phyloP scores from a whole-genome alignment of 768 basidiomycete genomes.

The Rhodotorula kratochvilovae region DNA sequence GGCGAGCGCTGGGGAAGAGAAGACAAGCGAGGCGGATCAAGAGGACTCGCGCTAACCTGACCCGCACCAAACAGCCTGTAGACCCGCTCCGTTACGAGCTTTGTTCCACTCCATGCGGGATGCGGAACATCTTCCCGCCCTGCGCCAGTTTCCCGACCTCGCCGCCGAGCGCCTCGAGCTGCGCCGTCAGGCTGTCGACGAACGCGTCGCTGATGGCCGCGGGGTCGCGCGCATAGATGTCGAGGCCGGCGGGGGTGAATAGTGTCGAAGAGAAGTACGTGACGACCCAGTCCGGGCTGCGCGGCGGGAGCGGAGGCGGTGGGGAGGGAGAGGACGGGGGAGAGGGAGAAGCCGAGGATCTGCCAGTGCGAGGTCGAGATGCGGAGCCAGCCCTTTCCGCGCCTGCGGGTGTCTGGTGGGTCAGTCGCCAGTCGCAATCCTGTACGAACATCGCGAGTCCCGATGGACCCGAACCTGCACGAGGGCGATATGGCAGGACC shows the following conservation, averaged over 20 bases:
- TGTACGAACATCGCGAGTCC: not conserved
- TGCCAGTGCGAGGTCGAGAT: slow-evolving; percentile 52
- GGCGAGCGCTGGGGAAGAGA: too few species aligned
- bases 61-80: too few species aligned
- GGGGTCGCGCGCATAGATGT: slow-evolving; percentile 47
- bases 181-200: slow-evolving; percentile 33
- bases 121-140: slow-evolving; percentile 20
- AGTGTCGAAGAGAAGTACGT: slow-evolving; percentile 52
- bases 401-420: slow-evolving; percentile 44
- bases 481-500: too few species aligned
- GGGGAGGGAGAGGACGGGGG: not conserved
- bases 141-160: slow-evolving; percentile 40
- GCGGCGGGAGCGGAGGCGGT: too few species aligned
- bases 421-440: too few species aligned
- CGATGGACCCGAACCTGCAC: slow-evolving; percentile 16
- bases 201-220: slow-evolving; percentile 26
- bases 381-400: slow-evolving; percentile 49
- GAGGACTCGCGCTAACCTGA: too few species aligned
- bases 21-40: too few species aligned
- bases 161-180: slow-evolving; percentile 38
- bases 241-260: slow-evolving; percentile 53
- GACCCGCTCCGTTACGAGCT: not conserved
- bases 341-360: slow-evolving; percentile 47
- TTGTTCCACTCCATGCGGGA: not conserved
- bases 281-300: slow-evolving; percentile 42